A percentile compares a stretch with the other conserved stretches of the same genome.
These are phyloP conservation scores for Coniochaeta prunicola DNA, from an alignment of 2,329 filamentous ascomycete genomes.

Conservation along the genomic window DNA sequence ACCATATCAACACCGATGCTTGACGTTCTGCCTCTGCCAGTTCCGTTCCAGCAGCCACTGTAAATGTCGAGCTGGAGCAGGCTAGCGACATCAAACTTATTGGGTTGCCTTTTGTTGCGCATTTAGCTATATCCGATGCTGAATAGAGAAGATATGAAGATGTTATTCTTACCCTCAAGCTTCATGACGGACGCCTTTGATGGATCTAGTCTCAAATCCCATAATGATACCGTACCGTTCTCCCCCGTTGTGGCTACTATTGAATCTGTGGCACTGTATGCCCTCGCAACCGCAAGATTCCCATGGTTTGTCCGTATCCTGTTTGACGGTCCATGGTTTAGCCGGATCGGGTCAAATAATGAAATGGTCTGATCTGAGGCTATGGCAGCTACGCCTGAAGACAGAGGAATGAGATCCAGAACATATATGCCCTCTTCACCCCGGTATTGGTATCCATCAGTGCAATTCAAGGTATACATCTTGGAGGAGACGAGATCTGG, in stretches of 20 bases:
- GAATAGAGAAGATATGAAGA: slow-evolving; percentile 17
- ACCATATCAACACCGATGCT: slow-evolving; percentile 57
- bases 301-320: slow-evolving; percentile 46
- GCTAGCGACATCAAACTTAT: slow-evolving; percentile 55
- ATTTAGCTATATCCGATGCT: slow-evolving; percentile 2
- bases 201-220: slow-evolving; percentile 51
- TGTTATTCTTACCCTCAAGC: slow-evolving; percentile 30
- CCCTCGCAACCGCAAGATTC: slow-evolving; percentile 56
- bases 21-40: slow-evolving; percentile 56
- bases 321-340: slow-evolving; percentile 43
- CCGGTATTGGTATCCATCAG: slow-evolving; percentile 31
- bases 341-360: slow-evolving; percentile 52
- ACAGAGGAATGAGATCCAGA: slow-evolving; percentile 47
- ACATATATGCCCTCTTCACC: slow-evolving; percentile 43
- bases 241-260: slow-evolving; percentile 63
- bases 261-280: slow-evolving; percentile 42
- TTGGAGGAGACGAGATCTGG: background rate
- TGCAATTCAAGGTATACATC: slow-evolving; percentile 35
- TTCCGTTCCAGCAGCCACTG: slow-evolving; percentile 68
- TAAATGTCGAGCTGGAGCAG: slow-evolving; percentile 46
- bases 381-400: slow-evolving; percentile 49
- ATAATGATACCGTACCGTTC: slow-evolving; percentile 59
- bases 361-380: slow-evolving; percentile 65
- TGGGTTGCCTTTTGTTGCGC: slow-evolving; percentile 8
- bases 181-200: slow-evolving; percentile 31